phyloP scores from a whole-genome alignment of 2,329 filamentous ascomycete genomes.

The Sphaerulina vaccinii region DNA sequence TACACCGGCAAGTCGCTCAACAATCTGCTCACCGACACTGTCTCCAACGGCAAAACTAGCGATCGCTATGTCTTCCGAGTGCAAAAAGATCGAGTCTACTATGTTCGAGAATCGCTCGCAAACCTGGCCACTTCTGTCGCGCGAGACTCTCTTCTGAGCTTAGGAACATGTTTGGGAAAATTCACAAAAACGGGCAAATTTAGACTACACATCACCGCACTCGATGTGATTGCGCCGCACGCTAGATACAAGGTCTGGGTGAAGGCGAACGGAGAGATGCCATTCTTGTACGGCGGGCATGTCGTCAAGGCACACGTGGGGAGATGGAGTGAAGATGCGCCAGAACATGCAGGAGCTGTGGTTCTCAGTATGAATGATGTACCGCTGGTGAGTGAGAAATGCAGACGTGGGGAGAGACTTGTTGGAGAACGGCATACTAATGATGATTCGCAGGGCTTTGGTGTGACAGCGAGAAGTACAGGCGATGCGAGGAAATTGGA shows the following conservation, averaged over 20 bases:
- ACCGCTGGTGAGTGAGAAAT: constrained; percentile 55
- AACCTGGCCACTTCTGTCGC: constrained; percentile 87
- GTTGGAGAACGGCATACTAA: constrained; percentile 13
- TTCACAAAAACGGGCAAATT: constrained; percentile 98
- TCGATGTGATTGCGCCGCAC: constrained; percentile 85
- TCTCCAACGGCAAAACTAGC: constrained; percentile 47
- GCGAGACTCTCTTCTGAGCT: constrained; percentile 75
- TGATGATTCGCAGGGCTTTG: constrained; percentile 74
- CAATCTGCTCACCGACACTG: constrained; percentile 59
- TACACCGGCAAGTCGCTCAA: constrained; percentile 87
- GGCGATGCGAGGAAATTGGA: constrained; percentile 80
- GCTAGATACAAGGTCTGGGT: constrained; percentile 97
- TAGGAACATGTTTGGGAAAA: constrained; percentile 91
- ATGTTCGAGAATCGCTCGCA: constrained; percentile 82
- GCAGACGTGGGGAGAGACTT: neutral
- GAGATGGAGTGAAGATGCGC: constrained; percentile 85
- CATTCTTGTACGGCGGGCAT: constrained; percentile 92
- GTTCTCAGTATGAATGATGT: constrained; percentile 91
- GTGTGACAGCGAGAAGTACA: constrained; percentile 83
- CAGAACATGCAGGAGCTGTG: constrained; percentile 87
- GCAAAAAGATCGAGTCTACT: constrained; percentile 82
- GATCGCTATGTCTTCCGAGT: constrained; percentile 86
- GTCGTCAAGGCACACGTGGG: constrained; percentile 80
- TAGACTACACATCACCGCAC: constrained; percentile 85
- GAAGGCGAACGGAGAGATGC: constrained; percentile 94